Percentiles rank a stretch among this genome's conserved stretches.
Conservation (phyloP, 805 yeast genomes). For the Saccharomyces mikatae region DNA sequence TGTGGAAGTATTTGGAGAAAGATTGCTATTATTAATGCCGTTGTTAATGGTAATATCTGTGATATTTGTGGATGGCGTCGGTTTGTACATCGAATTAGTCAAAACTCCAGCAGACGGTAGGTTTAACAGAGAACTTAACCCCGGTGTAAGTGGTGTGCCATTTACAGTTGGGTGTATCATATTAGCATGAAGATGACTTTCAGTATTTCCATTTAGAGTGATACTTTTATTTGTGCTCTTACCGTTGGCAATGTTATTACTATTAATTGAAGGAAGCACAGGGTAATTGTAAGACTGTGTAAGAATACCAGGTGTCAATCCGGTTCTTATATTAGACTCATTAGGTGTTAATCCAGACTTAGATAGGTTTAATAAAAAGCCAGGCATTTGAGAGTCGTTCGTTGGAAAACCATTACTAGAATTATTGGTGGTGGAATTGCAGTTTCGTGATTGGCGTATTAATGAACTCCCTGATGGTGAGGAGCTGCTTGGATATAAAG, state of each 20-base stretch:
- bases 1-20: not conserved
- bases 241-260: not conserved
- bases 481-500: not conserved
- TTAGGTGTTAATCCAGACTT: slow-evolving; percentile 65
- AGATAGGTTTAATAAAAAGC: slow-evolving; percentile 21
- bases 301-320: slow-evolving; percentile 56
- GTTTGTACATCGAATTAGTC: not conserved
- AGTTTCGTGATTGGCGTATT: slow-evolving; percentile 2
- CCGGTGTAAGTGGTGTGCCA: slow-evolving; percentile 3
- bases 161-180: slow-evolving; percentile 1
- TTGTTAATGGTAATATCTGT: not conserved
- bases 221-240: not conserved
- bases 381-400: slow-evolving; percentile 10
- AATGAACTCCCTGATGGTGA: slow-evolving; percentile 4
- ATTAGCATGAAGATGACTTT: not conserved
- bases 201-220: not conserved
- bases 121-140: slow-evolving; percentile 2
- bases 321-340: slow-evolving; percentile 64
- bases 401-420: not conserved
- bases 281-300: slow-evolving; percentile 10
- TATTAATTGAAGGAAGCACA: slow-evolving; percentile 11
- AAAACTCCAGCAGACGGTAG: not conserved
- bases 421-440: not conserved
- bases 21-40: not conserved
- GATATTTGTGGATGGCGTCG: not conserved